Evolutionary conservation across 2,329 filamentous ascomycete genomes (phyloP).

Genomic region (Fonsecaea nubica): DNA sequence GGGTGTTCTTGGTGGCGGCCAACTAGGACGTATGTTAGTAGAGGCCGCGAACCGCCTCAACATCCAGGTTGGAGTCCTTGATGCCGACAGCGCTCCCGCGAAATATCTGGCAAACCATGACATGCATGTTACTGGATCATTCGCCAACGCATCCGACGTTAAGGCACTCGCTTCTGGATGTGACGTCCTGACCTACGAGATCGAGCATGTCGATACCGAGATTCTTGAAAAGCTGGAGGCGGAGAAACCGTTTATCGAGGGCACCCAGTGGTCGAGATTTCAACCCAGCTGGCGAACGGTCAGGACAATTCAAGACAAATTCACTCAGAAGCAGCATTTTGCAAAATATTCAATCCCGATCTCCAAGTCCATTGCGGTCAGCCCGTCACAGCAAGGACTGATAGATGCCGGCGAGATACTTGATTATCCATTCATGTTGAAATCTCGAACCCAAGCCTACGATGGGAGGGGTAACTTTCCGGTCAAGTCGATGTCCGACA

Average conservation of each 20-base stretch:
- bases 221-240: slow-evolving; percentile 78
- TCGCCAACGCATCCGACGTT: slow-evolving; percentile 79
- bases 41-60: slow-evolving; percentile 83
- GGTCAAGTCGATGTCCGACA: slow-evolving; percentile 64
- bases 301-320: slow-evolving; percentile 86
- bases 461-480: slow-evolving; percentile 76
- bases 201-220: slow-evolving; percentile 84
- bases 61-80: slow-evolving; percentile 78
- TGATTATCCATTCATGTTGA: slow-evolving; percentile 84
- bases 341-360: slow-evolving; percentile 68
- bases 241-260: slow-evolving; percentile 34
- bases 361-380: slow-evolving; percentile 69
- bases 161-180: slow-evolving; percentile 72
- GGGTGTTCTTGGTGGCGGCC: slow-evolving; percentile 67
- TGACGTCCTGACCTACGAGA: slow-evolving; percentile 86
- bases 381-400: slow-evolving; percentile 53
- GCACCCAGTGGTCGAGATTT: slow-evolving; percentile 51
- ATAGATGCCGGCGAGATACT: slow-evolving; percentile 65
- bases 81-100: slow-evolving; percentile 75
- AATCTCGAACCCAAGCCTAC: slow-evolving; percentile 82
- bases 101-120: slow-evolving; percentile 71
- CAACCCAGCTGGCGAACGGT: slow-evolving; percentile 82
- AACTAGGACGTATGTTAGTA: slow-evolving; percentile 91
- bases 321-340: slow-evolving; percentile 78
- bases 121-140: slow-evolving; percentile 77